Evolutionary conservation across 768 basidiomycete genomes (phyloP).

Genomic region (Lentinus brumalis): DNA sequence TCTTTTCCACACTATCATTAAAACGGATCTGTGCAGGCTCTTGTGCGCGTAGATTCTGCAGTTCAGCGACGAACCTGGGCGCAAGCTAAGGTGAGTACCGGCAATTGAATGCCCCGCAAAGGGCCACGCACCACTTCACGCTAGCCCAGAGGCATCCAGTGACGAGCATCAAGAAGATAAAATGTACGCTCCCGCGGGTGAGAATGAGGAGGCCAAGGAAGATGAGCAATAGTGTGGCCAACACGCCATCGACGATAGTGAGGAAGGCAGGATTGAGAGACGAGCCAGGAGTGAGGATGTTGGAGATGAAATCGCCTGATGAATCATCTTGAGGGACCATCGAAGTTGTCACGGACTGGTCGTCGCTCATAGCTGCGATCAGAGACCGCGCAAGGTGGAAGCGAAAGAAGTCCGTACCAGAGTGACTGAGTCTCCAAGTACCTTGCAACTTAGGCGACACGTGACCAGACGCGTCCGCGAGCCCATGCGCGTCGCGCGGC

Average conservation of each 20-base stretch:
- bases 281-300: conserved; percentile 73
- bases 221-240: conserved; percentile 58
- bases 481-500: neutral
- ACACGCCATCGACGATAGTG: conserved; percentile 60
- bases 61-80: conserved; percentile 31
- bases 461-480: conserved; percentile 14
- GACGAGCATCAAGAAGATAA: conserved; percentile 66
- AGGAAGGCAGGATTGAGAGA: conserved; percentile 74
- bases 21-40: neutral
- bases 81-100: conserved; percentile 47
- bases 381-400: no score
- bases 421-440: no score
- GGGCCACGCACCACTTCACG: conserved; percentile 69
- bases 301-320: conserved; percentile 43
- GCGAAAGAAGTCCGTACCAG: no score
- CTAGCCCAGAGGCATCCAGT: conserved; percentile 74
- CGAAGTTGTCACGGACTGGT: no score
- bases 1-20: neutral
- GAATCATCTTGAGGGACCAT: conserved; percentile 2
- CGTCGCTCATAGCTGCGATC: no score
- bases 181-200: conserved; percentile 66
- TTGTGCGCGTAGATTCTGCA: conserved; percentile 20
- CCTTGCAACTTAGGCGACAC: neutral
- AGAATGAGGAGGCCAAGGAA: conserved; percentile 59
- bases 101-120: neutral